Percentiles rank a stretch among this genome's conserved stretches.
These are phyloP conservation scores for Erigeron philadelphicus DNA, from an alignment of 140 eudicot species.

Conservation along the genomic window DNA sequence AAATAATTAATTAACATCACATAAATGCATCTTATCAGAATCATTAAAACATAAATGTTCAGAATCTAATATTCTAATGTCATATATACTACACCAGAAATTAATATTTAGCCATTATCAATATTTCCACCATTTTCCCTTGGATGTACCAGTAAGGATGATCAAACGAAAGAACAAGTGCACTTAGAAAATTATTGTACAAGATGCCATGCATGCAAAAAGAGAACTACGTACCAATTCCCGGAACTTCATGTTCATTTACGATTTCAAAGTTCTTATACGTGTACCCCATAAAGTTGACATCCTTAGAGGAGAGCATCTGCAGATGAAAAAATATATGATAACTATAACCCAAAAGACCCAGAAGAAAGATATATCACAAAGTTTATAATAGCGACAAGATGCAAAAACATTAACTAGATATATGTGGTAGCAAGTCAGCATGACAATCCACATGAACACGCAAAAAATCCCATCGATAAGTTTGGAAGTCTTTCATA, in stretches of 20 bases:
- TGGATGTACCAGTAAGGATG: neutral
- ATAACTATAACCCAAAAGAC: neutral
- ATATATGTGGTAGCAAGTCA: neutral
- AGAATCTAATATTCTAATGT: neutral
- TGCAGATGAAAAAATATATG: constrained; percentile 26
- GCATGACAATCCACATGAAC: neutral
- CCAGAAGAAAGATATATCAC: neutral
- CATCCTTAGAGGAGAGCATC: constrained; percentile 97
- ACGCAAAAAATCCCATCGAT: neutral
- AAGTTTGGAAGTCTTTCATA: constrained; percentile 5
- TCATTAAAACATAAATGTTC: constrained; percentile 2
- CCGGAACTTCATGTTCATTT: constrained; percentile 88
- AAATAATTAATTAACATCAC: constrained; percentile 17
- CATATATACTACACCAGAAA: neutral
- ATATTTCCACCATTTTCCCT: constrained; percentile 12
- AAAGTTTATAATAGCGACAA: constrained; percentile 1
- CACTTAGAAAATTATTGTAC: neutral
- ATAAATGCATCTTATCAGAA: neutral
- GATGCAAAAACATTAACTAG: neutral
- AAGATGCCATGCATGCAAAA: neutral
- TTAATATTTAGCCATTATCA: constrained; percentile 4
- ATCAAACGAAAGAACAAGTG: neutral
- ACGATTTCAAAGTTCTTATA: constrained; percentile 93
- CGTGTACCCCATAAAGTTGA: constrained; percentile 95
- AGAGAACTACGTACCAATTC: constrained; percentile 53